Evolutionary conservation across 495 filamentous ascomycete genomes (phyloP).

Genomic region (Trichoderma parareesei): DNA sequence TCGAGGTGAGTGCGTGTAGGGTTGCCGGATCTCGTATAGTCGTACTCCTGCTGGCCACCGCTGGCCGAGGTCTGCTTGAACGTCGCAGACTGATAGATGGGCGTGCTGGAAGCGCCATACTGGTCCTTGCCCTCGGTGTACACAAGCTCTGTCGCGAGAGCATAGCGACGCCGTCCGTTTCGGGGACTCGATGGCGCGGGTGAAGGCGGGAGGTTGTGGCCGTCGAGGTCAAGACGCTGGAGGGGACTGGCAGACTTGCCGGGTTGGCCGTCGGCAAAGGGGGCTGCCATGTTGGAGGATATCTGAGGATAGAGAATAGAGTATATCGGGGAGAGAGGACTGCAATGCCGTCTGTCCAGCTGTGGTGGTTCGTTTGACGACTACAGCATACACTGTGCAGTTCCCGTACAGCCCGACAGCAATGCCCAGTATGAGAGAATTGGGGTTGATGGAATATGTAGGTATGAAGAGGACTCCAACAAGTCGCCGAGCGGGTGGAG

Average conservation of each 20-base stretch:
- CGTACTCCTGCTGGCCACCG: constrained; percentile 75
- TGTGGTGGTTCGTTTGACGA: too few species aligned
- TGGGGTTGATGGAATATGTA: background rate
- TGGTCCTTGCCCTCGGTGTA: constrained; percentile 94
- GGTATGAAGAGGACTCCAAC: background rate
- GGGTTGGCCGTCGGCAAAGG: too few species aligned
- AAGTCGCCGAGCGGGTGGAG: background rate
- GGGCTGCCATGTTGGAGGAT: background rate
- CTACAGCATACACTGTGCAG: background rate
- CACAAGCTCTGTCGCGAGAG: constrained; percentile 89
- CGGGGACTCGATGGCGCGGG: constrained; percentile 88
- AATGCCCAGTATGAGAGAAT: background rate
- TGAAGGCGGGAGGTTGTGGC: constrained; percentile 86
- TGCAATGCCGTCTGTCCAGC: too few species aligned
- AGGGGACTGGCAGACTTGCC: constrained; percentile 6
- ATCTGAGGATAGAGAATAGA: background rate
- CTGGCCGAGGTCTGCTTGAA: constrained; percentile 85
- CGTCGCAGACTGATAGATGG: constrained; percentile 96
- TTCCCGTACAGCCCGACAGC: background rate
- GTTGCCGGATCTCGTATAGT: constrained; percentile 96
- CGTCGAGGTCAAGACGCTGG: constrained; percentile 66
- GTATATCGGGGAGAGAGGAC: too few species aligned
- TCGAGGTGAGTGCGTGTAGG: constrained; percentile 94
- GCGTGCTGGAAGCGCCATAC: constrained; percentile 88
- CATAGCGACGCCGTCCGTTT: constrained; percentile 71